Conservation (phyloP, 768 basidiomycete genomes). For the Xanthoconium stramineum region DNA sequence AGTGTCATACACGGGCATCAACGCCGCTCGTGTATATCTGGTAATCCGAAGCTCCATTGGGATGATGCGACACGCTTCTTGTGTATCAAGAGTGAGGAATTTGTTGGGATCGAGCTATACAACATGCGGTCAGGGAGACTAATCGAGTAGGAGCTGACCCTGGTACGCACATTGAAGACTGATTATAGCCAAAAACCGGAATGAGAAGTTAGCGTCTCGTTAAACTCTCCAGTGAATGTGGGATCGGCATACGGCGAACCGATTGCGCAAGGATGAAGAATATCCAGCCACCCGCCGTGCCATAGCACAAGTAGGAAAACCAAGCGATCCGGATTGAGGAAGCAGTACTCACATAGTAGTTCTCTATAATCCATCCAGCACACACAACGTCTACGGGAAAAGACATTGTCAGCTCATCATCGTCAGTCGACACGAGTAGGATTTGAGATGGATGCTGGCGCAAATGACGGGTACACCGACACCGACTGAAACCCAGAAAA, state of each 20-base stretch:
- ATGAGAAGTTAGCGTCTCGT: neutral
- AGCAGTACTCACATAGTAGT: conserved; percentile 42
- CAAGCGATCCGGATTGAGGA: neutral
- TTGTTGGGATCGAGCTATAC: conserved; percentile 24
- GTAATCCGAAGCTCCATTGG: conserved; percentile 46
- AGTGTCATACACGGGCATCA: conserved; percentile 18
- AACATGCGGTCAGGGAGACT: neutral
- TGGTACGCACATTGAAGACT: conserved; percentile 26
- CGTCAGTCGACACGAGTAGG: neutral
- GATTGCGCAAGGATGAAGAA: too few species aligned
- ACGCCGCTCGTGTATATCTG: conserved; percentile 33
- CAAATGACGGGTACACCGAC: neutral
- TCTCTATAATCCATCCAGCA: conserved; percentile 62
- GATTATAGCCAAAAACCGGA: neutral
- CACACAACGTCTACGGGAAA: conserved; percentile 43
- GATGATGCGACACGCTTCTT: conserved; percentile 52
- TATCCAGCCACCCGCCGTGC: neutral
- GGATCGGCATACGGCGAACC: neutral
- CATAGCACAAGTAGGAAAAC: neutral
- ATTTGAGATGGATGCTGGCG: too few species aligned
- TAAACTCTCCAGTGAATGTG: neutral
- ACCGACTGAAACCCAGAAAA: neutral
- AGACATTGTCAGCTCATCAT: conserved; percentile 3
- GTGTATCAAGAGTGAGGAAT: conserved; percentile 30
- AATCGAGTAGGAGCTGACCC: neutral